Base-by-base conservation (phyloP, 345 rosid species). In the Brassica juncea region DNA sequence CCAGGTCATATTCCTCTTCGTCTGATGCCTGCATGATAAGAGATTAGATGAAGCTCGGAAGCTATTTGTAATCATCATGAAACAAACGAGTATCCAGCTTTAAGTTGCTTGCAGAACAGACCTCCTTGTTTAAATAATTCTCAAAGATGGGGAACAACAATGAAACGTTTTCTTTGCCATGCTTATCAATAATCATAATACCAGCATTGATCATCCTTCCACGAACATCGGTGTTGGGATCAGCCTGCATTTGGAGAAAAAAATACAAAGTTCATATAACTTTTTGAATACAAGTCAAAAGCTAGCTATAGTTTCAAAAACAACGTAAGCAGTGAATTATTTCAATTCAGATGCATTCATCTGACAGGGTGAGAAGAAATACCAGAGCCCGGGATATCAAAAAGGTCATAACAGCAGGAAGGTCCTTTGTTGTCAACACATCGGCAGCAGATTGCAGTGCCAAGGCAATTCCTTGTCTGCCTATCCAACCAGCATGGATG, bases 151-250 rank as follows among this genome's bases (percentile, higher is more conserved):
- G 98, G 86, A 95, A 95, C 70, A 95, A 71, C 85, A 95, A 84
- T 61, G 98, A 84, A 71, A 95, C 98, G 66, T 95, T 95, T 21
- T 91, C 97, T 77, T 75, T 89, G 57, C 99, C 99, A 75, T 91
- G 98, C 87, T 86, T 93, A 82, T 95, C 97, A 74, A 95, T 91
- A 77, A 95, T 89, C 90, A 93, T 72, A 71, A 95, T 88, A 69
- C 98, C 98, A 79, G 97, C 98, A 90, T 91, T 87, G 55, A 95
- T 91, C 99, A 95, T 95, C 84, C 92, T 88, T 78, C 98, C 99
- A 71, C 98, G 96, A 86, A 95, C 99, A 90, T 95, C 99, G 27
- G 88, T 83, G 86, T 95, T 95, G 73, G 91, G 90, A 78, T 95
- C 99, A 79, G 96, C 99, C 99, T 95, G 89, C 81, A 86, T 60